Conservation (phyloP, 805 yeast species). For the Starmerella sp. region DNA sequence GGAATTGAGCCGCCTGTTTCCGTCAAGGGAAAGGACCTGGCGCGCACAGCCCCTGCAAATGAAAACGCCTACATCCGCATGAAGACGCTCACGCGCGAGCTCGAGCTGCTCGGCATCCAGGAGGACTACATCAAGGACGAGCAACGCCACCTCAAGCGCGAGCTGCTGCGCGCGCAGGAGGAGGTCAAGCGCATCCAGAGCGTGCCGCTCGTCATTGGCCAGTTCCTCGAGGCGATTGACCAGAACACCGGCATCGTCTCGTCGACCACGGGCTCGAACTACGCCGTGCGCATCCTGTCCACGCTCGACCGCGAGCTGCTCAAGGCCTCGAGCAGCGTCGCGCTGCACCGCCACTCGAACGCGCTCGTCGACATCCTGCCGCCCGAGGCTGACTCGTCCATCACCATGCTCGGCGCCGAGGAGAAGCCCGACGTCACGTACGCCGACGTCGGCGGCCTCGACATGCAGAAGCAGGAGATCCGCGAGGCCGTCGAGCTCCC, state of each 20-base stretch:
- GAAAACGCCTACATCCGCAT: conserved; percentile 70
- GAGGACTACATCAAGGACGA: conserved; percentile 97
- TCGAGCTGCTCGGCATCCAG: conserved; percentile 72
- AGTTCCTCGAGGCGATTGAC: conserved; percentile 93
- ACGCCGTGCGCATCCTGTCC: conserved; percentile 87
- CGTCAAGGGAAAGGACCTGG: conserved; percentile 2
- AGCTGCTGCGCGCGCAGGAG: conserved; percentile 91
- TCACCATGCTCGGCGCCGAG: conserved; percentile 86
- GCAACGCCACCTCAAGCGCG: conserved; percentile 90
- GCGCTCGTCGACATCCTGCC: conserved; percentile 95
- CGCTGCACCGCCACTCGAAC: conserved; percentile 95
- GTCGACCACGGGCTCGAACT: conserved; percentile 94
- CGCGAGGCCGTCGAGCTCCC: conserved; percentile 98
- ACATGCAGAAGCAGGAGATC: conserved; percentile 98
- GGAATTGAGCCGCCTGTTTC: conserved; percentile 16
- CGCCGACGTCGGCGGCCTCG: conserved; percentile 97
- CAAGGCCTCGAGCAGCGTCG: conserved; percentile 91
- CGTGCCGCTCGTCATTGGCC: conserved; percentile 96
- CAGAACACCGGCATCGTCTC: conserved; percentile 94
- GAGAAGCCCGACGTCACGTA: conserved; percentile 94
- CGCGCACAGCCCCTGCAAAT: conserved; percentile 6
- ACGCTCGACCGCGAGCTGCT: conserved; percentile 90
- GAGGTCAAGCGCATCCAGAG: conserved; percentile 96
- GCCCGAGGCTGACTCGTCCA: conserved; percentile 96
- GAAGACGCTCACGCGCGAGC: conserved; percentile 82